Base-by-base conservation (phyloP, 768 basidiomycete genomes). In the Phanerodontia chrysosporium region DNA sequence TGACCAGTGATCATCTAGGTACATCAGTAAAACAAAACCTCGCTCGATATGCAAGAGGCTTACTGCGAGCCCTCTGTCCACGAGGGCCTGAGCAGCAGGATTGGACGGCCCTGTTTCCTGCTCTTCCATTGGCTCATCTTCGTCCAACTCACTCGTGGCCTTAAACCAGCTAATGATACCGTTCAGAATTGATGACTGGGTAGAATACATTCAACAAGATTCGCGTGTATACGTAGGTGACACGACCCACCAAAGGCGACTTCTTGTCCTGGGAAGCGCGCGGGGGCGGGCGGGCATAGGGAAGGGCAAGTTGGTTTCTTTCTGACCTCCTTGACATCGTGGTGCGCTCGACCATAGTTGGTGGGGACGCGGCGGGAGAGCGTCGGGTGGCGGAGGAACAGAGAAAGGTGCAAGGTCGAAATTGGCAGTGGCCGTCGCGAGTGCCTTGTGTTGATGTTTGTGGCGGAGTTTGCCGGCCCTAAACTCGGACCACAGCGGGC, bases 381-480 rank as follows among this genome's bases (percentile, higher is more conserved):
- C 32, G 7, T 6, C 13, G 6, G 32, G 32, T 35, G 7, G 32
- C 6, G 32, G 32, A 13, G 32, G 32, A 35, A 35, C 32, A 35
- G 39, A 32, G 16, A 25, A 57, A 35, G 45, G 46, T 48, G 5
- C 18, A 18, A 48, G 61, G 36, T 24, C 36, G 53, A 55, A 49
- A 35, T 49, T 22, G n/a, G 48, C 45, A 18, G 35, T 49, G 46
- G 46, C 56, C 42, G 7, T 18, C 49, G 44, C 25, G 22, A 21
- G n/a, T 44, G 45, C 44, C 55, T 28, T 32, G 55, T 25, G 45
- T 29, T 56, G 55, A 21, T 21, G 55, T 39, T 18, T 28, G 29
- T 13, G 39, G 44, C 45, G 55, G 45, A 28, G 32, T 45, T 45
- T 51, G 32, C 60, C 60, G 46, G 60, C 60, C 60, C 60, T 61